Base-by-base conservation (phyloP, 148 eudicot species). In the Fagopyrum homotropicum region DNA sequence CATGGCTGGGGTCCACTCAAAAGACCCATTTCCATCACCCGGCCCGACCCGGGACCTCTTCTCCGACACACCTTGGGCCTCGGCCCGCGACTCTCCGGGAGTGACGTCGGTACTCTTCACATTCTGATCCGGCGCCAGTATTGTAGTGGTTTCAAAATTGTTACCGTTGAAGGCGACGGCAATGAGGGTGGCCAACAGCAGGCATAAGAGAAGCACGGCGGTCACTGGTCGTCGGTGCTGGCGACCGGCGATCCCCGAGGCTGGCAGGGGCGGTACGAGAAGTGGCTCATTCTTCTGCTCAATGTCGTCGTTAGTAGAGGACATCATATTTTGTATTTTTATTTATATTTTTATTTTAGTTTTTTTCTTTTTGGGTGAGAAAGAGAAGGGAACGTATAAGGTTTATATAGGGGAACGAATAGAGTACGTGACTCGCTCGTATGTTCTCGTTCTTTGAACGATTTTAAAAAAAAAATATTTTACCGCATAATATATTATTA, bases 1-100 rank as follows among this genome's bases (percentile, higher is more conserved):
- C 98, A 89, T 88, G 47, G 49, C 89, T 60, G 87, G 88, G 4
- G 89, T 93, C 97, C 97, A 93, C 0, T 83, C 79, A 54, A 75
- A 91, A 9, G 74, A 69, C 0, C 57, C 52, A 43, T 29, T 75
- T 5, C 76, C 79, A 50, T 40, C 72, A n/a, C 77, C 54, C 7
- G 55, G 17, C 3, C 45, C 69, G 69, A 57, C 63, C 75, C 76
- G 73, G 71, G 77, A 77, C 81, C 4, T 48, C 83, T 89, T 89
- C 75, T 85, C 87, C 77, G 93, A 89, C 81, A 89, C 86, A 2
- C 98, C 98, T 55, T 85, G 78, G 10, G 76, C 49, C 49, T 66
- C 84, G 49, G 91, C 98, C 63, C 90, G 80, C 1, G 97, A 87
- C 63, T 17, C 63, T 5, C 9, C 22, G 4, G 15, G 59, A 7